Conservation (phyloP, 164 flowering plant species). For the Hamamelis virginiana region DNA sequence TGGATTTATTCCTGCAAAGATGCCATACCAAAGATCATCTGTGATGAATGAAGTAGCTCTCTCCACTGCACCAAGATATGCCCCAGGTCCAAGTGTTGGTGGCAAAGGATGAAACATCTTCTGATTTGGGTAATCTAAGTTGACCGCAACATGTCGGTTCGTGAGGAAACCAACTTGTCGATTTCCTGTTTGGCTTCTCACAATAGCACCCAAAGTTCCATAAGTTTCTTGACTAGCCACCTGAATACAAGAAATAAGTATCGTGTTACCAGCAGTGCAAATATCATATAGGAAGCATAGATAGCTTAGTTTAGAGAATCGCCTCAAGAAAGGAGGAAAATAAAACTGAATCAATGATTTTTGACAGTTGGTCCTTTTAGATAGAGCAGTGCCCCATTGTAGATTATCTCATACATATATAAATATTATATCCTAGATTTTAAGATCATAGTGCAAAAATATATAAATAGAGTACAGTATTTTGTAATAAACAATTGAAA, state of each 20-base stretch:
- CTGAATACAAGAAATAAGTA: constrained; percentile 29
- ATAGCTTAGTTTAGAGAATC: not conserved
- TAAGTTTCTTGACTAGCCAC: constrained; percentile 96
- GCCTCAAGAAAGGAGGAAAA: not conserved
- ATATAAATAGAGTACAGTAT: too few relatives aligned
- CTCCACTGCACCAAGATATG: constrained; percentile 96
- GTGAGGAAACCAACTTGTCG: constrained; percentile 95
- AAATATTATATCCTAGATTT: too few relatives aligned
- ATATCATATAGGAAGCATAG: not conserved
- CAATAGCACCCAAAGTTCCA: constrained; percentile 97
- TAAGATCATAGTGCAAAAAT: too few relatives aligned
- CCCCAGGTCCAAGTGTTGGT: constrained; percentile 96
- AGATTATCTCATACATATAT: too few relatives aligned
- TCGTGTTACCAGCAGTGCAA: not conserved
- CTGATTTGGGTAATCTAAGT: constrained; percentile 93
- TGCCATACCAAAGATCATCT: constrained; percentile 98
- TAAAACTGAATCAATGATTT: not conserved
- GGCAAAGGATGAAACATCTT: constrained; percentile 99
- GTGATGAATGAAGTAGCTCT: constrained; percentile 98
- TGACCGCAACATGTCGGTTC: constrained; percentile 95
- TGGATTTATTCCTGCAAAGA: constrained; percentile 96
- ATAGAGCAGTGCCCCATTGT: too few relatives aligned
- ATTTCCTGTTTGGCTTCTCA: constrained; percentile 81
- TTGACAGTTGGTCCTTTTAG: too few relatives aligned
- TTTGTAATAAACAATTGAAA: too few relatives aligned